Percentiles rank a stretch among this genome's conserved stretches.
These are phyloP conservation scores for Cryptosporidium felis DNA, from an alignment of 169 alveolate species.

Conservation along the genomic window DNA sequence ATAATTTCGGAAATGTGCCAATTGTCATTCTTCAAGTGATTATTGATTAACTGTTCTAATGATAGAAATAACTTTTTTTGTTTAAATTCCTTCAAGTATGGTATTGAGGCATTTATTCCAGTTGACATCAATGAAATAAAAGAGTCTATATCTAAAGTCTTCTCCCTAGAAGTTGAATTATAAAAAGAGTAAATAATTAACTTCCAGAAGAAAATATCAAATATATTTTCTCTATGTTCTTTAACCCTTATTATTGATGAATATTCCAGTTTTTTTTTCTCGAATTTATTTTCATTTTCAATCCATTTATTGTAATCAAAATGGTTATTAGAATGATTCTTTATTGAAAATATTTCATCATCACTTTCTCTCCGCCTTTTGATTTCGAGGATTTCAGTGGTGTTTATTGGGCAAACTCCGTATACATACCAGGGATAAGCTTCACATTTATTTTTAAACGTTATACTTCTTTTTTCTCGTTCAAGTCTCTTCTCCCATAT, in stretches of 20 bases:
- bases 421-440: slow-evolving; percentile 48
- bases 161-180: background rate
- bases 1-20: background rate
- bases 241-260: slow-evolving; percentile 45
- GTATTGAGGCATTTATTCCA: slow-evolving; percentile 20
- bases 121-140: slow-evolving; percentile 9
- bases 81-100: background rate
- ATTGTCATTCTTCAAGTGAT: background rate
- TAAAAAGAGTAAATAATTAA: slow-evolving; percentile 9
- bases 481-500: slow-evolving; percentile 60
- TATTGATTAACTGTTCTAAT: background rate
- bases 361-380: slow-evolving; percentile 25
- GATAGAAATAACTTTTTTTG: background rate
- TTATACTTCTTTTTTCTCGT: background rate
- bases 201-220: slow-evolving; percentile 55
- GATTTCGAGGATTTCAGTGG: slow-evolving; percentile 13
- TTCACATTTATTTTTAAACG: background rate
- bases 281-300: slow-evolving; percentile 47
- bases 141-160: background rate
- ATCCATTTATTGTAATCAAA: slow-evolving; percentile 33
- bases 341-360: slow-evolving; percentile 2
- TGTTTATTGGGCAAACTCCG: slow-evolving; percentile 51
- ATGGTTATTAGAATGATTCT: background rate
- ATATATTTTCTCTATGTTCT: slow-evolving; percentile 39
- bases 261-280: slow-evolving; percentile 16